Evolutionary conservation across 2,329 filamentous ascomycete species (phyloP).

Genomic region (Ascochyta koolunga): DNA sequence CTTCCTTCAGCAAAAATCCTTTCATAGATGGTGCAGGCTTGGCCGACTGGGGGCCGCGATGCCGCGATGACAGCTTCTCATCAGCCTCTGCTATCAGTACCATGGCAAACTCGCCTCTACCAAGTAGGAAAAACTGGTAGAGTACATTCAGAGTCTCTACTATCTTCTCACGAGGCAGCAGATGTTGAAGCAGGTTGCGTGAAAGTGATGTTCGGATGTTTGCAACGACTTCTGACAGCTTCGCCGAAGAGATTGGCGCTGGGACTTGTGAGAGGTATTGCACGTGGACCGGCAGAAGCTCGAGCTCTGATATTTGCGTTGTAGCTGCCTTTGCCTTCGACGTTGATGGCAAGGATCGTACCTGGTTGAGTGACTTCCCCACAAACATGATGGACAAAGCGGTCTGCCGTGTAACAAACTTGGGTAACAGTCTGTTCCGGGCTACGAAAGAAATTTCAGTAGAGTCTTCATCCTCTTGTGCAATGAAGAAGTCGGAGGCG

Average conservation of each 20-base stretch:
- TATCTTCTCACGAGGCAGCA: constrained; percentile 79
- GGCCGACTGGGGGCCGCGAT: constrained; percentile 55
- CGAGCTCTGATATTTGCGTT: constrained; percentile 55
- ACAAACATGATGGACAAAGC: constrained; percentile 88
- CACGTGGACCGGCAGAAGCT: constrained; percentile 72
- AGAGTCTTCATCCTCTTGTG: constrained; percentile 42
- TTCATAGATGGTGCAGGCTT: constrained; percentile 59
- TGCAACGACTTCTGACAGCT: constrained; percentile 73
- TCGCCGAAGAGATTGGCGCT: constrained; percentile 75
- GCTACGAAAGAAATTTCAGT: constrained; percentile 39
- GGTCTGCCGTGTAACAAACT: constrained; percentile 76
- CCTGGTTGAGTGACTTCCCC: constrained; percentile 85
- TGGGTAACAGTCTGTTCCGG: constrained; percentile 67
- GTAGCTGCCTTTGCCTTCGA: constrained; percentile 35
- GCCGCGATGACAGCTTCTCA: constrained; percentile 74
- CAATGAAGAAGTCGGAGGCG: constrained; percentile 84
- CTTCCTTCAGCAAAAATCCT: constrained; percentile 78
- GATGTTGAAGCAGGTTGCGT: constrained; percentile 78
- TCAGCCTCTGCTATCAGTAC: constrained; percentile 86
- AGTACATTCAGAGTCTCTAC: constrained; percentile 78
- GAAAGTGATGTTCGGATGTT: constrained; percentile 82
- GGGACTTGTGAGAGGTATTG: constrained; percentile 69
- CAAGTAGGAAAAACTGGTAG: constrained; percentile 85
- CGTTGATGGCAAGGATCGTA: constrained; percentile 57
- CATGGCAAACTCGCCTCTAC: constrained; percentile 89